A percentile compares a stretch with the other conserved stretches of the same genome.
Evolutionary conservation across 345 rosid species (phyloP).

Genomic region (Excoecaria agallocha): DNA sequence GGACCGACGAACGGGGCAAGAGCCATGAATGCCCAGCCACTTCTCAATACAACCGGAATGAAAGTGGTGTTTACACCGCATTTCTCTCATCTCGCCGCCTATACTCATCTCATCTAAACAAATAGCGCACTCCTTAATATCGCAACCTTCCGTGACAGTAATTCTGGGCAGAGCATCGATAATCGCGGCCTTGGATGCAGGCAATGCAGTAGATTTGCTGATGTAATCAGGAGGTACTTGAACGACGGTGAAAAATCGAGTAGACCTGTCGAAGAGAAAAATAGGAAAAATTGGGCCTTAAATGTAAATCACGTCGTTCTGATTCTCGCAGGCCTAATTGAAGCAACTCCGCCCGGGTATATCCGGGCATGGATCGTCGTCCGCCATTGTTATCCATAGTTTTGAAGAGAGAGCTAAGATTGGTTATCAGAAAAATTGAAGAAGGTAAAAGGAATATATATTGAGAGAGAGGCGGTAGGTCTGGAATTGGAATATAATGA

Average conservation of each 20-base stretch:
- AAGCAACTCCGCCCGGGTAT: too few species aligned
- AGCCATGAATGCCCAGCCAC: constrained; percentile 19
- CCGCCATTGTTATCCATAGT: too few species aligned
- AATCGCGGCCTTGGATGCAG: constrained; percentile 23
- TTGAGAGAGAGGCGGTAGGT: too few species aligned
- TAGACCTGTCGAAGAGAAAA: not conserved
- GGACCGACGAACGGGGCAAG: constrained; percentile 25
- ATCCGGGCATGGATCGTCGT: too few species aligned
- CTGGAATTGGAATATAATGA: too few species aligned
- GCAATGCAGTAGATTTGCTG: not conserved
- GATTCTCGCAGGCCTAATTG: too few species aligned
- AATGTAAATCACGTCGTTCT: too few species aligned
- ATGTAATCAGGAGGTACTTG: not conserved
- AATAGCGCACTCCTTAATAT: constrained; percentile 16
- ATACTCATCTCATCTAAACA: constrained; percentile 18
- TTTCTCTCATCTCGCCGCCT: constrained; percentile 15
- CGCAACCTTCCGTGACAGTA: not conserved
- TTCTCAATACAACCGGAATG: constrained; percentile 23
- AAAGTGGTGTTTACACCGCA: constrained; percentile 28
- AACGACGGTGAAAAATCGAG: too few species aligned
- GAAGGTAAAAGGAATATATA: too few species aligned
- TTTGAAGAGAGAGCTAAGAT: too few species aligned
- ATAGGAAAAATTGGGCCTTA: not conserved
- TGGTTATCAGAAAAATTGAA: too few species aligned
- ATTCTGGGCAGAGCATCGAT: constrained; percentile 21